These are phyloP conservation scores for Pseudogymnoascus sp. DNA, from an alignment of 2,329 filamentous ascomycete genomes.

Conservation along the genomic window DNA sequence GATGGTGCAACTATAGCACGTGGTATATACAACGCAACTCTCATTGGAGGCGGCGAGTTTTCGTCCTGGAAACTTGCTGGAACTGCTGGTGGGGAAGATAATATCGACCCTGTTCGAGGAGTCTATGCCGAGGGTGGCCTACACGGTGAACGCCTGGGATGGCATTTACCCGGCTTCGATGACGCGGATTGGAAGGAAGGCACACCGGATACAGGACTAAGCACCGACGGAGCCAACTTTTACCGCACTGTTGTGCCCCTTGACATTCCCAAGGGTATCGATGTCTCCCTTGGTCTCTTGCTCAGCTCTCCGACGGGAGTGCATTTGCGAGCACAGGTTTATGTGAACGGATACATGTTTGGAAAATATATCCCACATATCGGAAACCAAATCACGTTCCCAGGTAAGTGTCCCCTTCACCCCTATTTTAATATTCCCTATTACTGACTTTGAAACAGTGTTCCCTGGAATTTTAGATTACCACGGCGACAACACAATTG, in stretches of 20 bases:
- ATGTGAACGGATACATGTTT: constrained; percentile 60
- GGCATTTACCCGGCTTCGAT: constrained; percentile 50
- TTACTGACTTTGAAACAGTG: constrained; percentile 29
- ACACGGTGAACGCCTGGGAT: constrained; percentile 49
- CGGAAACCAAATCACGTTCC: constrained; percentile 52
- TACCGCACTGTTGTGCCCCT: constrained; percentile 48
- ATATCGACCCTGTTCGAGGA: constrained; percentile 48
- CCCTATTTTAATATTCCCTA: neutral
- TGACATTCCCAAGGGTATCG: constrained; percentile 41
- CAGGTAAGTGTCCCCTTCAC: constrained; percentile 24
- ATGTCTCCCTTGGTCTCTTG: constrained; percentile 49
- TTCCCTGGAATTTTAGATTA: constrained; percentile 53
- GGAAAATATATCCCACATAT: constrained; percentile 53
- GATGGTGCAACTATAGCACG: constrained; percentile 40
- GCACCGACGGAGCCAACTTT: constrained; percentile 45
- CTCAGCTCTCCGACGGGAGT: constrained; percentile 38
- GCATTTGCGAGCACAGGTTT: constrained; percentile 46
- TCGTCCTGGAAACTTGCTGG: constrained; percentile 51
- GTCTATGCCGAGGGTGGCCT: constrained; percentile 51
- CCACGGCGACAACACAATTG: constrained; percentile 49
- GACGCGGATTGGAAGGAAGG: constrained; percentile 37
- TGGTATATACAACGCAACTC: constrained; percentile 46
- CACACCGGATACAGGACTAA: constrained; percentile 30
- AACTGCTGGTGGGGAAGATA: constrained; percentile 43
- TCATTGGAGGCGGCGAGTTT: constrained; percentile 39